These are phyloP conservation scores for Fusarium metavorans DNA, from an alignment of 2,329 filamentous ascomycete genomes.

Conservation along the genomic window DNA sequence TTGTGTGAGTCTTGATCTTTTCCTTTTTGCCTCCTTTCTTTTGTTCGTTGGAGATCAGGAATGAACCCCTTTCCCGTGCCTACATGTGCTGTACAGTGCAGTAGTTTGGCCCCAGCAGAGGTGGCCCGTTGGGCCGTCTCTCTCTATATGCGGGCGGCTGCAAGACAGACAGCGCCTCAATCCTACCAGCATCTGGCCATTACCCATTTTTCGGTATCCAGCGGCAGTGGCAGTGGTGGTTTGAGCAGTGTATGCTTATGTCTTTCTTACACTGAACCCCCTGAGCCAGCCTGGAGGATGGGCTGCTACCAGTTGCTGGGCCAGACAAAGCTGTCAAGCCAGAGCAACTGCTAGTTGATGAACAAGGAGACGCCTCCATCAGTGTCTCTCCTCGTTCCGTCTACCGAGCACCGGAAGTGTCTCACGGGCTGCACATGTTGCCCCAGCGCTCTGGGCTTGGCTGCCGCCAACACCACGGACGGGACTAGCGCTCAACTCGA, in stretches of 20 bases:
- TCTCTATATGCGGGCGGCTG: background rate
- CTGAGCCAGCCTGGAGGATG: background rate
- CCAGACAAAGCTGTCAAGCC: slow-evolving; percentile 11
- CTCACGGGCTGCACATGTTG: slow-evolving; percentile 14
- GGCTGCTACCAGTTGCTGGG: slow-evolving; percentile 2
- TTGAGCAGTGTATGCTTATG: slow-evolving; percentile 10
- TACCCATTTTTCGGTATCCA: slow-evolving; percentile 6
- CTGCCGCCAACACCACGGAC: slow-evolving; percentile 10
- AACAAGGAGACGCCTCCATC: slow-evolving; percentile 6
- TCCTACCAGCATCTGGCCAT: slow-evolving; percentile 7
- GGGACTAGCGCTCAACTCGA: slow-evolving; percentile 15
- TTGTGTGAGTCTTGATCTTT: slow-evolving; percentile 36
- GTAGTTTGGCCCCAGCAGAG: background rate
- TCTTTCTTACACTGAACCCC: background rate
- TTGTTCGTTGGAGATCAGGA: slow-evolving; percentile 9
- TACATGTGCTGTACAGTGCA: background rate
- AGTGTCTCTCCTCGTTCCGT: slow-evolving; percentile 4
- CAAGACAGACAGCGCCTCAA: slow-evolving; percentile 2
- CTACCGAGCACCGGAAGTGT: background rate
- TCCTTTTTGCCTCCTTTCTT: background rate
- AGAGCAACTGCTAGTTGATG: background rate
- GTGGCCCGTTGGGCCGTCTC: background rate
- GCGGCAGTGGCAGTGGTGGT: background rate
- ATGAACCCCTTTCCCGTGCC: slow-evolving; percentile 5
- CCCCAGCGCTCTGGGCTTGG: slow-evolving; percentile 1